A percentile compares a stretch with the other conserved stretches of the same genome.
Conservation (phyloP, 2,329 filamentous ascomycete species). For the Hypoxylon sp. region DNA sequence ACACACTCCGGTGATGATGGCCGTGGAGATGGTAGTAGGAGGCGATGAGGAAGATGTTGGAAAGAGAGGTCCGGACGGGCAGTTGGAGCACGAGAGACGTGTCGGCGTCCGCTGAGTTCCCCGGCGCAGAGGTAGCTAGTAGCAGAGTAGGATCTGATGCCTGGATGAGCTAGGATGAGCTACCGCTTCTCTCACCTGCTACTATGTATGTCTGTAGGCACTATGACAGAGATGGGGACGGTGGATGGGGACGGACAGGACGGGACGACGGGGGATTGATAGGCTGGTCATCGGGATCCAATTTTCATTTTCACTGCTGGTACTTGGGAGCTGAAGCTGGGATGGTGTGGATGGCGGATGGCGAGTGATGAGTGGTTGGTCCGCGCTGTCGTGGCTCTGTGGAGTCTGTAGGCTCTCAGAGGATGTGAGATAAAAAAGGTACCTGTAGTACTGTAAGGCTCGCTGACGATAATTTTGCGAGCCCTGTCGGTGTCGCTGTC, state of each 20-base stretch:
- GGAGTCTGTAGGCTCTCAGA: too few relatives aligned
- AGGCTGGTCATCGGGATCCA: constrained; percentile 28
- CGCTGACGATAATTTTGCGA: too few relatives aligned
- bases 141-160: constrained; percentile 29
- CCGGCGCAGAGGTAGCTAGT: constrained; percentile 23
- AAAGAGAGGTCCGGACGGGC: constrained; percentile 5
- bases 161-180: constrained; percentile 28
- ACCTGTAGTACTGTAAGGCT: too few relatives aligned
- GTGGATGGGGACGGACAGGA: neutral
- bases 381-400: too few relatives aligned
- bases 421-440: too few relatives aligned
- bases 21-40: neutral
- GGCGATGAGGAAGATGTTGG: neutral
- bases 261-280: too few relatives aligned
- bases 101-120: too few relatives aligned
- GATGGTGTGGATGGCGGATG: constrained; percentile 13
- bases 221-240: constrained; percentile 26
- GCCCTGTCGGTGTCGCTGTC: too few relatives aligned
- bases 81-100: constrained; percentile 11
- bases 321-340: constrained; percentile 30
- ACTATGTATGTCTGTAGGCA: constrained; percentile 13
- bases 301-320: constrained; percentile 32
- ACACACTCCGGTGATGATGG: neutral
- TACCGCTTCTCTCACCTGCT: neutral
- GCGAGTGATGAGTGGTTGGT: too few relatives aligned